Conservation (phyloP, 2,329 filamentous ascomycete species). For the Aspergillus ibericus region DNA sequence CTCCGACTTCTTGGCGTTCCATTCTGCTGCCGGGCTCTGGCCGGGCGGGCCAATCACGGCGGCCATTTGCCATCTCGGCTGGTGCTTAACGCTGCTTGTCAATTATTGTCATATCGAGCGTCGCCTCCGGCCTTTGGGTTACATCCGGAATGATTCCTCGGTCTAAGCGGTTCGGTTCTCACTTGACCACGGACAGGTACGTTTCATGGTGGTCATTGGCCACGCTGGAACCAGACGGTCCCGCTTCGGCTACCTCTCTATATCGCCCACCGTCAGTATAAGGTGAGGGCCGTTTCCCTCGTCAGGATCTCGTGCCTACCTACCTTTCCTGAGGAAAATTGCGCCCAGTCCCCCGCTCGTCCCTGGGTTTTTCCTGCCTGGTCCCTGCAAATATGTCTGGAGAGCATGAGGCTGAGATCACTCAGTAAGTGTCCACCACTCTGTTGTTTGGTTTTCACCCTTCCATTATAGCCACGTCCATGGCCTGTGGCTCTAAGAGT, state of each 20-base stretch:
- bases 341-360: slow-evolving; percentile 1
- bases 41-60: slow-evolving; percentile 13
- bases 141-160: slow-evolving; percentile 25
- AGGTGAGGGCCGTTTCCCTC: slow-evolving; percentile 20
- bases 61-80: slow-evolving; percentile 6
- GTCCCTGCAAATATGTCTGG: slow-evolving; percentile 25
- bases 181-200: slow-evolving; percentile 11
- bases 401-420: slow-evolving; percentile 29
- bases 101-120: slow-evolving; percentile 12
- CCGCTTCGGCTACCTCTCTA: slow-evolving; percentile 62
- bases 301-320: slow-evolving; percentile 7
- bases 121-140: slow-evolving; percentile 26
- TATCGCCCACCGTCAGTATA: slow-evolving; percentile 27
- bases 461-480: background rate
- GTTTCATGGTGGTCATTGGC: slow-evolving; percentile 2
- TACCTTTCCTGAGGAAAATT: slow-evolving; percentile 14
- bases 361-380: slow-evolving; percentile 8
- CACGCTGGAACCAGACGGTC: slow-evolving; percentile 69
- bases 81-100: slow-evolving; percentile 23
- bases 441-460: background rate
- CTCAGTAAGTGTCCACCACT: slow-evolving; percentile 25
- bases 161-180: slow-evolving; percentile 13
- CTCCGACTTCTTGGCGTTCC: slow-evolving; percentile 11
- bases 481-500: background rate
- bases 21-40: slow-evolving; percentile 1